Evolutionary conservation across 768 basidiomycete species (phyloP).

Genomic region (Mycena pura): DNA sequence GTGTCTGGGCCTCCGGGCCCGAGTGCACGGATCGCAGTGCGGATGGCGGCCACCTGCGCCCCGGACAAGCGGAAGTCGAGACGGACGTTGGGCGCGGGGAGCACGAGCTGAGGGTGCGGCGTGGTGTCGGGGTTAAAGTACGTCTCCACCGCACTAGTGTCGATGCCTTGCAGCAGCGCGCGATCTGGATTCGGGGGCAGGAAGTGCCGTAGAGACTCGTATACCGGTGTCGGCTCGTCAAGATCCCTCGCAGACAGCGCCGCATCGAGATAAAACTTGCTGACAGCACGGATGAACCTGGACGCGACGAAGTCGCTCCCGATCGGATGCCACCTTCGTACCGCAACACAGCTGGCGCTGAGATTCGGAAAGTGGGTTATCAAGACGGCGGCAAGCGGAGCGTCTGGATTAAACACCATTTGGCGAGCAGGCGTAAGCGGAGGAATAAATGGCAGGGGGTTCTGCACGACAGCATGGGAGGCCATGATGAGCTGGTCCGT

Average conservation of each 20-base stretch:
- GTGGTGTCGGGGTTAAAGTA: slow-evolving; percentile 1
- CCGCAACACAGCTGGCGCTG: slow-evolving; percentile 2
- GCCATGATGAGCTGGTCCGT: slow-evolving; percentile 4
- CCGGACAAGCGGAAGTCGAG: slow-evolving; percentile 11
- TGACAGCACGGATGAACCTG: slow-evolving; percentile 12
- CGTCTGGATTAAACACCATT: slow-evolving; percentile 1
- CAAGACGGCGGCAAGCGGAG: slow-evolving; percentile 6
- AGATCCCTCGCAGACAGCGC: too few relatives aligned
- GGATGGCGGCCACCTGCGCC: background rate
- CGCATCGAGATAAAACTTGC: background rate
- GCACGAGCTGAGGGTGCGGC: slow-evolving; percentile 1
- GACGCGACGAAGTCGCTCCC: slow-evolving; percentile 19
- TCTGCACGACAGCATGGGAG: slow-evolving; percentile 14
- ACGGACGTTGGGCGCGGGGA: background rate
- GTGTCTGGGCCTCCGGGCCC: slow-evolving; percentile 1
- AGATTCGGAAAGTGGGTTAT: slow-evolving; percentile 14
- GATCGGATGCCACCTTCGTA: slow-evolving; percentile 16
- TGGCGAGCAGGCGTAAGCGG: background rate
- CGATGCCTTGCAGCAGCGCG: background rate
- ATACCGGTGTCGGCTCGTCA: slow-evolving; percentile 6
- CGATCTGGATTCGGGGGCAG: slow-evolving; percentile 1
- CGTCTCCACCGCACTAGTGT: slow-evolving; percentile 3
- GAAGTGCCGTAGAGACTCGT: background rate
- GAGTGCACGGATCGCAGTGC: background rate
- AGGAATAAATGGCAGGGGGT: slow-evolving; percentile 8